Evolutionary conservation across 257 asterid species (phyloP).

Genomic region (Catharanthus roseus): DNA sequence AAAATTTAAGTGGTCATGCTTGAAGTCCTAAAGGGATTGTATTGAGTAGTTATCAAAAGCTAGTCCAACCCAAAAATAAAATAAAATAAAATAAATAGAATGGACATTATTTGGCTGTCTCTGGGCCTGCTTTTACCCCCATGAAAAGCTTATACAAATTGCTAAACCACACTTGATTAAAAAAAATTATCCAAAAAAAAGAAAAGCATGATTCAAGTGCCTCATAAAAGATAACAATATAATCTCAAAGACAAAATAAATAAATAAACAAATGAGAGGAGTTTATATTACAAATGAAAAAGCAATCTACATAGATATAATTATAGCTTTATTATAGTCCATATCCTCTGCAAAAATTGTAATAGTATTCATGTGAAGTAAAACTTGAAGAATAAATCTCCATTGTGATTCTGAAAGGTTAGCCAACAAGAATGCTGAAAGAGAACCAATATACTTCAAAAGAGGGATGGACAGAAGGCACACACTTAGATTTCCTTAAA

Average conservation of each 20-base stretch:
- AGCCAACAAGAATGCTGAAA: background rate
- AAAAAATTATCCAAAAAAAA: background rate
- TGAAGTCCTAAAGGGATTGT: background rate
- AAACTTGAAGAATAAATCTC: no score
- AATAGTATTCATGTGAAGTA: background rate
- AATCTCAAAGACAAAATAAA: no score
- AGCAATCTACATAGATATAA: background rate
- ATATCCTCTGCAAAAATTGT: background rate
- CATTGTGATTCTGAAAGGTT: background rate
- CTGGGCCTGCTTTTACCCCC: background rate
- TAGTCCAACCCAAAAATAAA: background rate
- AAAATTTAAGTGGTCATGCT: background rate
- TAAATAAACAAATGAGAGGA: background rate
- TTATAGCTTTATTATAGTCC: background rate
- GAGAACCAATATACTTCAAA: background rate
- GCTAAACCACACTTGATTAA: background rate
- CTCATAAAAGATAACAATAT: background rate
- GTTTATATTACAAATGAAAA: background rate
- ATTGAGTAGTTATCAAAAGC: background rate
- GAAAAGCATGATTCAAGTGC: background rate
- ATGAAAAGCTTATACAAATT: background rate
- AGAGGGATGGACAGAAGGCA: background rate
- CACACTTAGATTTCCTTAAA: background rate
- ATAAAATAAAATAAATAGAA: no score
- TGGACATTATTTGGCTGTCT: background rate